Conservation (phyloP, 2,329 filamentous ascomycete species). For the Camptophora hylomeconis region DNA sequence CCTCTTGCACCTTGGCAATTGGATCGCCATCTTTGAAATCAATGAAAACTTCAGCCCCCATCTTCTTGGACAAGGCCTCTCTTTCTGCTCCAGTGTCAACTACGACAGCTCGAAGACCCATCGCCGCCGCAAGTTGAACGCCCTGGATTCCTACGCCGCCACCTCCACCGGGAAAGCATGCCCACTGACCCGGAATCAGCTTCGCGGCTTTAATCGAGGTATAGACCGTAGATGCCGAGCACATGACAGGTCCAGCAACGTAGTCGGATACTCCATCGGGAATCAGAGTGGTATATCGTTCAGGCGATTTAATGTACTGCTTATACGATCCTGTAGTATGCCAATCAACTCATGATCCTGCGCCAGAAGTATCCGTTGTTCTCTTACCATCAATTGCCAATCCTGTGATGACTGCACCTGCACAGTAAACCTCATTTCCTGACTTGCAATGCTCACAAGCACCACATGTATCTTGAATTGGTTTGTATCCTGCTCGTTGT, state of each 20-base stretch:
- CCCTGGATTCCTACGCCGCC: slow-evolving; percentile 46
- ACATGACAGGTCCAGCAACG: slow-evolving; percentile 47
- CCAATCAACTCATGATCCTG: not conserved
- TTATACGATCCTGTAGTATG: slow-evolving; percentile 36
- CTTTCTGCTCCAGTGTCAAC: slow-evolving; percentile 39
- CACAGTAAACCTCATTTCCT: slow-evolving; percentile 41
- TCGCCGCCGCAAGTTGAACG: slow-evolving; percentile 39
- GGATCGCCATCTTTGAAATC: slow-evolving; percentile 34
- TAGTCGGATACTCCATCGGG: slow-evolving; percentile 42
- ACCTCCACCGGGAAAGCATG: slow-evolving; percentile 42
- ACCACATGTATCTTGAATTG: slow-evolving; percentile 37
- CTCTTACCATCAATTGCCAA: slow-evolving; percentile 20
- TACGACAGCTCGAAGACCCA: slow-evolving; percentile 44
- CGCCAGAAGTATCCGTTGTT: not conserved
- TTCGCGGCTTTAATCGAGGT: slow-evolving; percentile 39
- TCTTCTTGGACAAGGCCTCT: slow-evolving; percentile 30
- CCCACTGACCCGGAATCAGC: slow-evolving; percentile 39
- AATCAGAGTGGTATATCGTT: slow-evolving; percentile 40
- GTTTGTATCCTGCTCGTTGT: slow-evolving; percentile 40
- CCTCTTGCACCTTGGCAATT: slow-evolving; percentile 29
- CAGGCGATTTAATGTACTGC: slow-evolving; percentile 45
- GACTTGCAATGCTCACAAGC: slow-evolving; percentile 37
- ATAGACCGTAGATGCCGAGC: slow-evolving; percentile 44
- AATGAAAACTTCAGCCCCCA: slow-evolving; percentile 43
- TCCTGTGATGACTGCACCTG: slow-evolving; percentile 31